Percentiles rank a stretch among this genome's conserved stretches.
These are phyloP conservation scores for Mrakia gelida DNA, from an alignment of 768 basidiomycete species.

Conservation along the genomic window DNA sequence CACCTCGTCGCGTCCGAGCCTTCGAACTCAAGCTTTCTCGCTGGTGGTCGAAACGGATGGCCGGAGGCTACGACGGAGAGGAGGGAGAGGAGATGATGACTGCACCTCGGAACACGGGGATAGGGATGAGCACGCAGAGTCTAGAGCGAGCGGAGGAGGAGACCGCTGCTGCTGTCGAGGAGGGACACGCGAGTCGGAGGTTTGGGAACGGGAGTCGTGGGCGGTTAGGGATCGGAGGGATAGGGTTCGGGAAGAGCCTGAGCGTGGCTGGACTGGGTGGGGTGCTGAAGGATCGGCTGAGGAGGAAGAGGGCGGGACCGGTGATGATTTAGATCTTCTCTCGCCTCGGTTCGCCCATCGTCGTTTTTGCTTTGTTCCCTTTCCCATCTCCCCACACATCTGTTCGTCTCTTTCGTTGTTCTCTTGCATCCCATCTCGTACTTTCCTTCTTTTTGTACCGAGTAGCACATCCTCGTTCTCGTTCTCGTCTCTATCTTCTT, in stretches of 20 bases:
- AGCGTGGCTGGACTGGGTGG: neutral
- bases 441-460: neutral
- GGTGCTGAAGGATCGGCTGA: neutral
- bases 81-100: conserved; percentile 6
- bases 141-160: neutral
- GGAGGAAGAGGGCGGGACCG: neutral
- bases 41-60: conserved; percentile 1
- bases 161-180: neutral
- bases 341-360: neutral
- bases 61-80: neutral
- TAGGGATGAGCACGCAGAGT: neutral
- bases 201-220: neutral
- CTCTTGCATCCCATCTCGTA: neutral
- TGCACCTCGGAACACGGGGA: neutral
- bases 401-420: neutral
- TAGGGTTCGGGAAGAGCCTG: neutral
- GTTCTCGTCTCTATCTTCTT: neutral
- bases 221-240: neutral
- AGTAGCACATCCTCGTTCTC: neutral
- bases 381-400: neutral
- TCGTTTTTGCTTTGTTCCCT: neutral
- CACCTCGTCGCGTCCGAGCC: neutral
- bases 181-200: neutral
- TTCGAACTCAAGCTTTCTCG: neutral
- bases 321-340: neutral